Evolutionary conservation across 192 early-diverging fungal species (phyloP).

Genomic region (Chytriomyces confervae): DNA sequence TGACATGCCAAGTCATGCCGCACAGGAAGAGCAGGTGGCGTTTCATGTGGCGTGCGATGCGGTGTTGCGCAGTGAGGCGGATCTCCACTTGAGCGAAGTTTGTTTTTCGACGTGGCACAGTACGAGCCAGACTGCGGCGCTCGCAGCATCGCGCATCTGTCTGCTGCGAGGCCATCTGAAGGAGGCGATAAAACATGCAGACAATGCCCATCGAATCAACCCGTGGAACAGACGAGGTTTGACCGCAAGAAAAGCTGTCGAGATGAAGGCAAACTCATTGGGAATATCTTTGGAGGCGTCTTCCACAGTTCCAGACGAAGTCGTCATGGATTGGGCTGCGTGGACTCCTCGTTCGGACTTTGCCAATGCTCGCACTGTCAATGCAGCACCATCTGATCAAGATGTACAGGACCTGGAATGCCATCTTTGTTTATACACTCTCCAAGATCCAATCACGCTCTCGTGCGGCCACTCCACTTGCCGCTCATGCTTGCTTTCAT

Average conservation of each 20-base stretch:
- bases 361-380: not conserved
- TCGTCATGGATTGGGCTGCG: not conserved
- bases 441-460: conserved; percentile 21
- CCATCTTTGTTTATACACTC: conserved; percentile 7
- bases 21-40: no score
- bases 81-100: no score
- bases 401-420: not conserved
- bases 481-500: conserved; percentile 12
- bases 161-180: no score
- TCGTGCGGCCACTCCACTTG: conserved; percentile 27
- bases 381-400: not conserved
- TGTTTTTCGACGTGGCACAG: no score
- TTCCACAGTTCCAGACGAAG: not conserved
- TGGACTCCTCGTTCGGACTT: not conserved
- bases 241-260: conserved; percentile 6
- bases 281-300: not conserved
- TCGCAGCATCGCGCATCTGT: no score
- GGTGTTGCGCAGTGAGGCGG: no score
- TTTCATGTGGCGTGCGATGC: no score
- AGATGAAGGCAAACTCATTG: not conserved
- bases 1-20: no score
- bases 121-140: no score
- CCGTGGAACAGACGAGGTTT: conserved; percentile 25
- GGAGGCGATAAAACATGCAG: no score
- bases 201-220: conserved; percentile 8